These are phyloP conservation scores for Sugiyamaella americana DNA, from an alignment of 805 yeast genomes.

Conservation along the genomic window DNA sequence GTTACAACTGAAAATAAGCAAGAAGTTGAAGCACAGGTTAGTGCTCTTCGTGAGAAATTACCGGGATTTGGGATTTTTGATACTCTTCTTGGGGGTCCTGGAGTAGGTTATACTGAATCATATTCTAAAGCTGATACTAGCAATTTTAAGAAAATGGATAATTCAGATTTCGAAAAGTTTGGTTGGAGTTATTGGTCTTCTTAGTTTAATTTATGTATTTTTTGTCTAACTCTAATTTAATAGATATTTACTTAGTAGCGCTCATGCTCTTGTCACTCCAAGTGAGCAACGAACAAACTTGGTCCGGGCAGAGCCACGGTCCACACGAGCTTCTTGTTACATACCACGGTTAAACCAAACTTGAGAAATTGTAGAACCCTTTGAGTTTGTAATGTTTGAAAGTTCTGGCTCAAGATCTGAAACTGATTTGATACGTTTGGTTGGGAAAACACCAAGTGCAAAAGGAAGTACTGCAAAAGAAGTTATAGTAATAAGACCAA, in stretches of 20 bases:
- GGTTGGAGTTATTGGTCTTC: slow-evolving; percentile 28
- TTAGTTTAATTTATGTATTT: too few species aligned
- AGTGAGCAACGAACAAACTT: too few species aligned
- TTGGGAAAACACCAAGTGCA: slow-evolving; percentile 95
- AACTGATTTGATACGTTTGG: slow-evolving; percentile 60
- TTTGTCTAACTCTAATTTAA: too few species aligned
- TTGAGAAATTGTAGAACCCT: slow-evolving; percentile 50
- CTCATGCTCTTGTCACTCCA: too few species aligned
- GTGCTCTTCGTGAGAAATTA: slow-evolving; percentile 31
- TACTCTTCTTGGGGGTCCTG: slow-evolving; percentile 83
- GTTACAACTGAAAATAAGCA: slow-evolving; percentile 37
- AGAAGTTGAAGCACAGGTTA: slow-evolving; percentile 26
- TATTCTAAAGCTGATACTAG: slow-evolving; percentile 4
- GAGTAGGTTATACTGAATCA: slow-evolving; percentile 50
- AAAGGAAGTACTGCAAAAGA: slow-evolving; percentile 87
- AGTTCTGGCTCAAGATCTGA: slow-evolving; percentile 59
- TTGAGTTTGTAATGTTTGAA: slow-evolving; percentile 49
- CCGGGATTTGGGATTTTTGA: slow-evolving; percentile 62
- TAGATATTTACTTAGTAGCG: too few species aligned
- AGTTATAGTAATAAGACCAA: slow-evolving; percentile 80
- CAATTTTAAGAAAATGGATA: slow-evolving; percentile 15
- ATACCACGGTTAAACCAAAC: slow-evolving; percentile 94
- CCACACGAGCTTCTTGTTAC: too few species aligned
- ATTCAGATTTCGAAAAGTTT: slow-evolving; percentile 36
- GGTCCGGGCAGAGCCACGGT: too few species aligned